Percentiles rank a stretch among this genome's conserved stretches.
These are phyloP conservation scores for Lithospermum erythrorhizon DNA, from an alignment of 257 asterid genomes.

Conservation along the genomic window DNA sequence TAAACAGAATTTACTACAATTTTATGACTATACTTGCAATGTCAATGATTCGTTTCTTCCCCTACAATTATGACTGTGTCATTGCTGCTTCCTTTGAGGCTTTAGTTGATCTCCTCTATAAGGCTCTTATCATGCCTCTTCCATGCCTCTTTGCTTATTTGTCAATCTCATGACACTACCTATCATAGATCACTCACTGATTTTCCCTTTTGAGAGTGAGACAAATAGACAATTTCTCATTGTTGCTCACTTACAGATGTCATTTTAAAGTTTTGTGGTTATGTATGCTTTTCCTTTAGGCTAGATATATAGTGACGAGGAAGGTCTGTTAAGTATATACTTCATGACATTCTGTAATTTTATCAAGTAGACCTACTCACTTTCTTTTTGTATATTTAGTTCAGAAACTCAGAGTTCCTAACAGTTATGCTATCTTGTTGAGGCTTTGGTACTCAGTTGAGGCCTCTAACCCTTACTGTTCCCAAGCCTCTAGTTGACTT, in stretches of 20 bases:
- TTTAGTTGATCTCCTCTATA: too few species aligned
- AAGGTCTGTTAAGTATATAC: conserved; percentile 4
- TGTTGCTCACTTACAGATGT: conserved; percentile 33
- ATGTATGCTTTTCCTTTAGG: conserved; percentile 19
- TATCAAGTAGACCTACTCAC: background rate
- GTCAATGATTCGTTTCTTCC: too few species aligned
- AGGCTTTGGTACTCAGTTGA: conserved; percentile 87
- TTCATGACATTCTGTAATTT: conserved; percentile 1
- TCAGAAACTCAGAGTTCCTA: conserved; percentile 16
- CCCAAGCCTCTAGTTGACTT: conserved; percentile 95
- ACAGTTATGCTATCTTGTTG: conserved; percentile 84
- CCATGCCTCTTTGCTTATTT: conserved; percentile 28
- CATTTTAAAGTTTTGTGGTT: conserved; percentile 25
- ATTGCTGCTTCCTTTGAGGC: too few species aligned
- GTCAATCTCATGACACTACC: conserved; percentile 22
- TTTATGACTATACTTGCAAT: too few species aligned
- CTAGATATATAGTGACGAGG: conserved; percentile 16
- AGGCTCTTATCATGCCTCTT: conserved; percentile 16
- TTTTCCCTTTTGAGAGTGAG: conserved; percentile 19
- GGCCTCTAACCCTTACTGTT: conserved; percentile 80
- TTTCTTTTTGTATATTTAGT: conserved; percentile 12
- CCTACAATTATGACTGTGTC: too few species aligned
- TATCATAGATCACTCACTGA: conserved; percentile 30
- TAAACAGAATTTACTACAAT: too few species aligned
- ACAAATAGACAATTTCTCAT: conserved; percentile 29